Conservation (phyloP, 495 filamentous ascomycete genomes). For the Penicillium pancosmium region DNA sequence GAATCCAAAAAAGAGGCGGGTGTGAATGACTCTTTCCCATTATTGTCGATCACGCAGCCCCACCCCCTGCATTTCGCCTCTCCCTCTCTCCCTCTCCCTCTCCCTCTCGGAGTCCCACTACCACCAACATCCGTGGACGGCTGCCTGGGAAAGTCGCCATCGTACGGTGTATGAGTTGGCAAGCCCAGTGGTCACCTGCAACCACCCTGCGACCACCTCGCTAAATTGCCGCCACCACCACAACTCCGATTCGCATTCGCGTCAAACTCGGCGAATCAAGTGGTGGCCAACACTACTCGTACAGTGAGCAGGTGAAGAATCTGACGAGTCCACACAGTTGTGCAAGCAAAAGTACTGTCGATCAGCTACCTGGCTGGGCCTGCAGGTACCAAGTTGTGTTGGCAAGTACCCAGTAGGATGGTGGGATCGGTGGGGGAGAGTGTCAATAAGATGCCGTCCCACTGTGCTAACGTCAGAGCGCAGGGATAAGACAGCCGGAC, state of each 20-base stretch:
- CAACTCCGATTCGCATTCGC: not conserved
- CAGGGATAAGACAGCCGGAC: not conserved
- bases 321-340: constrained; percentile 3
- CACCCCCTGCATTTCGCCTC: constrained; percentile 3
- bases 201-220: not conserved
- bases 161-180: not conserved
- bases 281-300: not conserved
- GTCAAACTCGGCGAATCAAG: not conserved
- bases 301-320: not conserved
- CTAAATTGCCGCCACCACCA: not conserved
- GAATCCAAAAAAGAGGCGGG: constrained; percentile 2
- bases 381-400: constrained; percentile 15
- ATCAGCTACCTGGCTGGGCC: constrained; percentile 5
- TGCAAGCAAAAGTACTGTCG: constrained; percentile 16
- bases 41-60: constrained; percentile 5
- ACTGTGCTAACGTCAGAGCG: constrained; percentile 3
- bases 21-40: not conserved
- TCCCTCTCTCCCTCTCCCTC: too few species aligned
- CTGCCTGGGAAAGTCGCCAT: not conserved
- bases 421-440: constrained; percentile 1
- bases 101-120: not conserved
- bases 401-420: constrained; percentile 1
- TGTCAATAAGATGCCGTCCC: constrained; percentile 4
- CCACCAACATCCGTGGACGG: not conserved
- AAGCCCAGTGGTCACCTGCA: not conserved